Base-by-base conservation (phyloP, 257 asterid genomes). In the Rubia yunnanensis region DNA sequence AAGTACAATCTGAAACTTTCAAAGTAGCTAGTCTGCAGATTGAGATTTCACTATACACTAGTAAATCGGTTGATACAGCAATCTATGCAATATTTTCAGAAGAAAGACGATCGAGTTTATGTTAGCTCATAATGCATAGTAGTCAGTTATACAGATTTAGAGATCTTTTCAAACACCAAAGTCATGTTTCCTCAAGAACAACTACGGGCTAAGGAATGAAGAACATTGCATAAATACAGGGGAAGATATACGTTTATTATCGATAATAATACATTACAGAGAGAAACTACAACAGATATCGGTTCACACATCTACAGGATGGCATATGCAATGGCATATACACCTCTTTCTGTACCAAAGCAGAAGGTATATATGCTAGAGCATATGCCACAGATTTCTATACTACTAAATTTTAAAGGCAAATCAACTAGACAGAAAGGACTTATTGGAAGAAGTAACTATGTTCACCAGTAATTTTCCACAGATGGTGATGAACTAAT, bases 351-450 rank as follows among this genome's bases (percentile, higher is more conserved):
- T n/a, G 76, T 50, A 27, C 23, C 23, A 31, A 55, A 70, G 72
- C 72, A 79, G 75, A 76, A 75, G 85, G 73, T 58, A 74, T 74
- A 86, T 60, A 88, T 88, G 96, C 91, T 81, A 83, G 74, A 74
- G 73, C 96, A 84, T 86, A 77, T 88, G 81, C 72, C 73, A 64
- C 69, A 77, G 49, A 46, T 48, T 68, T 64, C 63, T 17, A 34
- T 65, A 66, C 65, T 58, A 60, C 66, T 58, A 71, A 22, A 24
- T 50, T 4, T 22, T 59, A 15, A 67, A 54, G 72, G 9, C 53
- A 41, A 39, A 46, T 55, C n/a, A n/a, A n/a, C 39, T 62, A 49
- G 55, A 59, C 60, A 60, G 3, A 54, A 9, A n/a, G n/a, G n/a
- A n/a, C n/a, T n/a, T n/a, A n/a, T n/a, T n/a, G n/a, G n/a, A n/a